Evolutionary conservation across 116 monocot genomes (phyloP), one percentile per base, ranked within the genome.

Genomic region (Posidonia oceanica): DNA sequence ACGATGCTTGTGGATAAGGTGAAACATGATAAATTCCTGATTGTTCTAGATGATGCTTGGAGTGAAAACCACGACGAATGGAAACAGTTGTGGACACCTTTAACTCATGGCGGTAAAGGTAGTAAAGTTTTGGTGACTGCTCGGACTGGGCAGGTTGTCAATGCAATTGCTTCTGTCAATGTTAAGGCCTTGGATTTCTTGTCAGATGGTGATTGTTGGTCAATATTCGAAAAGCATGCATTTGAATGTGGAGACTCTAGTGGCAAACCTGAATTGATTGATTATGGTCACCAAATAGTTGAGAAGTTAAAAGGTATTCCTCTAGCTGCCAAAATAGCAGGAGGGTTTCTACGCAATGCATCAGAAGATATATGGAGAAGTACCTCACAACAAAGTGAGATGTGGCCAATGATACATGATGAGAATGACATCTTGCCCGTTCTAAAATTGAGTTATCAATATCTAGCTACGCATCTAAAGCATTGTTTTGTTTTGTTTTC

Each of bases 41-140:
- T 78, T 13, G 73, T 78, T 18, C 14, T 78, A 6, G 80, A 80
- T 71, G 80, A 75, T 71, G 66, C 71, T 3, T 71, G 71, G 75
- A 21, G 56, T 16, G 57, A 71, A 5, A 36, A 39, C 7, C 14
- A 17, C 0, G n/a, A 15, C 0, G 36, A 36, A 14, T 80, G 80
- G 80, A 17, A 64, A 14, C n/a, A 48, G 2, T 12, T 80, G 0
- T 38, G 52, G 59, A 4, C 5, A 0, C 69, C 70, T 3, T 66
- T 79, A 4, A 41, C 4, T 5, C 5, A 16, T 14, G 75, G 29
- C 0, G 4, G 18, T 14, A 16, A 2, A 3, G 65, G 75, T 13
- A 66, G 75, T 7, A 39, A 20, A 15, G 62, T 80, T 4, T 12
- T 75, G 2, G 2, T 75, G 16, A 80, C 80, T 8, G 70, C 75